Evolutionary conservation across 352 stramenopile genomes (phyloP).

Genomic region (Globisporangium iwayamae): DNA sequence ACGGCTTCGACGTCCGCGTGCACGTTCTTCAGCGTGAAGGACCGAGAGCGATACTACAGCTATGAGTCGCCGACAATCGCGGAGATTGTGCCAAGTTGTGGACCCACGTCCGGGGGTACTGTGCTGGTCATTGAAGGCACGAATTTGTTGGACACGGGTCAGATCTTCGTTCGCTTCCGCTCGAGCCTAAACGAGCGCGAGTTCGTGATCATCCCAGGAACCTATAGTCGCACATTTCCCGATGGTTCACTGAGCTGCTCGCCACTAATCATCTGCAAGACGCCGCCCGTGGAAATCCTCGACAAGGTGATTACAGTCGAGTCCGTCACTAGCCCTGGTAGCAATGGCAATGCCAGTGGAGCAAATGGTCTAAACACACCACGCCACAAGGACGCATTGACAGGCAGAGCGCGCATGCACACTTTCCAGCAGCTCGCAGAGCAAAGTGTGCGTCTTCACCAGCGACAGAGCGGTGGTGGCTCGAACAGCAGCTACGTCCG

Average conservation of each 20-base stretch:
- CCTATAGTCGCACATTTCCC: slow-evolving; percentile 54
- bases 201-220: slow-evolving; percentile 50
- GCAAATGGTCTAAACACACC: slow-evolving; percentile 10
- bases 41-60: slow-evolving; percentile 57
- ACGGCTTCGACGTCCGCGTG: slow-evolving; percentile 5
- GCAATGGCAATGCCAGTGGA: background rate
- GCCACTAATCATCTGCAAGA: slow-evolving; percentile 57
- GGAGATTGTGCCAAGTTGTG: slow-evolving; percentile 54
- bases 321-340: slow-evolving; percentile 1
- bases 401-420: slow-evolving; percentile 39
- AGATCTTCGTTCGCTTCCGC: slow-evolving; percentile 77
- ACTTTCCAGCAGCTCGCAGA: slow-evolving; percentile 60
- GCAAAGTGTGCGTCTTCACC: slow-evolving; percentile 35
- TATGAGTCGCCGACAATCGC: slow-evolving; percentile 71
- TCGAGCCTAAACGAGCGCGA: slow-evolving; percentile 59
- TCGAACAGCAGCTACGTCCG: slow-evolving; percentile 16
- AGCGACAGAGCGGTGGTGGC: slow-evolving; percentile 7
- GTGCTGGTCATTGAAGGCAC: slow-evolving; percentile 55
- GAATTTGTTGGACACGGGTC: slow-evolving; percentile 66
- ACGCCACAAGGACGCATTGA: slow-evolving; percentile 25
- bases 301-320: slow-evolving; percentile 28
- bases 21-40: slow-evolving; percentile 36
- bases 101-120: slow-evolving; percentile 46
- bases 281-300: slow-evolving; percentile 51
- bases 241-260: slow-evolving; percentile 46